Base-by-base conservation (phyloP, 2,329 filamentous ascomycete species). In the Chrysoporthe cubensis region DNA sequence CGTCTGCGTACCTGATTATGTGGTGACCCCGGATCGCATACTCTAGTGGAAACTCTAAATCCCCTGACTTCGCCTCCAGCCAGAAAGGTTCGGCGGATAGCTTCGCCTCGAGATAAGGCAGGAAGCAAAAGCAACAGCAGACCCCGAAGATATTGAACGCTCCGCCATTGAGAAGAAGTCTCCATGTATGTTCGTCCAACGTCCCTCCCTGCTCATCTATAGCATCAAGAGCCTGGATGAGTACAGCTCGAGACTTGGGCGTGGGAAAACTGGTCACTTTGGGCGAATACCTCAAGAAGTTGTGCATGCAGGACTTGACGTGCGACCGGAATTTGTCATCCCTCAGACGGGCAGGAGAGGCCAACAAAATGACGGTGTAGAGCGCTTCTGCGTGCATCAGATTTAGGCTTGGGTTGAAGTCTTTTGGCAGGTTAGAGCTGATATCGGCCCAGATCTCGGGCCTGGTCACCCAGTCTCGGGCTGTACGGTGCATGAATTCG, bases 1-100 rank as follows among this genome's bases (percentile, higher is more conserved):
- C 0, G 3, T 11, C 8, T 3, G 46, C 3, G 8, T 9, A 0
- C 2, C 7, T 11, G 7, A 14, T 21, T 3, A 50, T 0, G 1
- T 1, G n/a, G n/a, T 50, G n/a, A 11, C 46, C 46, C n/a, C 46
- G 13, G 46, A 50, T 50, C 8, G 8, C 46, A 50, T 21, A 0
- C n/a, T 21, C 46, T 21, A 50, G n/a, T n/a, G 18, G 46, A 48
- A 8, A 21, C 4, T 1, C 6, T 11, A 4, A 1, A 16, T 2
- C 3, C 5, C 5, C 2, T n/a, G 18, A 21, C 46, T 21, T 8
- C 18, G 5, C 46, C 18, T 21, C 7, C 46, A 50, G 3, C n/a
- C n/a, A 21, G n/a, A n/a, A 50, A 9, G 46, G 46, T 9, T 50
- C 8, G 18, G n/a, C 9, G 46, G 46, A 21, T 11, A 50, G 46